A percentile compares a stretch with the other conserved stretches of the same genome.
These are phyloP conservation scores for Fusarium praegraminearum DNA, from an alignment of 2,329 filamentous ascomycete genomes.

Conservation along the genomic window DNA sequence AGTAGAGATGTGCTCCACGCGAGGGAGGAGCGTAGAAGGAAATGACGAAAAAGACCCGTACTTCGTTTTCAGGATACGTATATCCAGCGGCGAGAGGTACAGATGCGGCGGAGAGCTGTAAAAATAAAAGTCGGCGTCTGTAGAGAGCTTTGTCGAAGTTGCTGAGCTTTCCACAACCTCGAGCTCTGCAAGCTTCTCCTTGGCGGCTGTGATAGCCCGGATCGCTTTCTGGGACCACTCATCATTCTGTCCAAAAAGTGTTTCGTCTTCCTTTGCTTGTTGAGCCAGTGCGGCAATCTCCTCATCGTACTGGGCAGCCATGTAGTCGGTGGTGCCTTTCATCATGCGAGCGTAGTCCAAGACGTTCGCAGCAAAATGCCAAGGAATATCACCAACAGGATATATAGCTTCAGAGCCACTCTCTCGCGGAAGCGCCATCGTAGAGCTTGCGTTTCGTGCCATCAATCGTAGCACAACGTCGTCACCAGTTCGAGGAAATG, in stretches of 20 bases:
- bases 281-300: constrained; percentile 80
- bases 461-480: constrained; percentile 92
- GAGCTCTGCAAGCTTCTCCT: constrained; percentile 74
- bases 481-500: constrained; percentile 82
- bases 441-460: constrained; percentile 82
- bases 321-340: constrained; percentile 92
- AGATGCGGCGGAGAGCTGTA: constrained; percentile 90
- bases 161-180: constrained; percentile 39
- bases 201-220: constrained; percentile 76
- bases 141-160: constrained; percentile 42
- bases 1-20: constrained; percentile 89
- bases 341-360: constrained; percentile 95
- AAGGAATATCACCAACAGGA: constrained; percentile 83
- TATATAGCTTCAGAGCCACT: constrained; percentile 76
- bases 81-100: constrained; percentile 90
- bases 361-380: constrained; percentile 94
- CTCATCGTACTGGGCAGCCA: constrained; percentile 81
- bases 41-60: constrained; percentile 87
- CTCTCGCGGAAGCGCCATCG: constrained; percentile 87
- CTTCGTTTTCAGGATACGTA: constrained; percentile 89
- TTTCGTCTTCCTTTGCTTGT: constrained; percentile 89
- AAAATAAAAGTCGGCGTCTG: constrained; percentile 77
- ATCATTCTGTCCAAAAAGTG: constrained; percentile 91
- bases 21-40: constrained; percentile 85
- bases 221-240: constrained; percentile 93